Evolutionary conservation across 2,329 filamentous ascomycete species (phyloP), one percentile per base, ranked within the genome.

Genomic region (Cordyceps fumosorosea): DNA sequence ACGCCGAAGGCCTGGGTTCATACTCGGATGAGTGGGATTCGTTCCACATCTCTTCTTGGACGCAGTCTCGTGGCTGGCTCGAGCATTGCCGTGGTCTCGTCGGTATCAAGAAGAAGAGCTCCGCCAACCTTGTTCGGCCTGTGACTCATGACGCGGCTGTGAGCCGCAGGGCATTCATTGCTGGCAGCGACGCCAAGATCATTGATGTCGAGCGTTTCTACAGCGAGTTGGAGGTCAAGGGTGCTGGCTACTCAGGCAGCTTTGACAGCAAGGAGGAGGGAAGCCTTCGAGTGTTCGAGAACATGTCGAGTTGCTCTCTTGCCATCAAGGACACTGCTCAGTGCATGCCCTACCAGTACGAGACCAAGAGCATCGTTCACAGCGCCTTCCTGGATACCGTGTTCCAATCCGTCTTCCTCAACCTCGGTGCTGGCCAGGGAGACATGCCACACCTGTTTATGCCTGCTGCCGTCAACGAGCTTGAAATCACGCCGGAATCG

Each of bases 81-180:
- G 81, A 86, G 66, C 80, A 87, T 67, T 86, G 83, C 68, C 75
- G 78, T 56, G 82, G 82, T n/a, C 72, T 82, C 3, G 74, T 85
- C 11, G 71, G 75, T 6, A 75, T 80, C 24, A 66, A 68, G 20
- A 69, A 69, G 56, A 56, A 60, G 11, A 56, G 42, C 1, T 47
- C 53, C 1, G 50, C 52, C 18, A 72, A 73, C 50, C 18, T 62
- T 7, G 42, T 62, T 16, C 42, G 44, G n/a, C 64, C 69, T 0
- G 67, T 73, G 7, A 62, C 63, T 20, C 52, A 53, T n/a, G 59
- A 61, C 3, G 61, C 56, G 3, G 63, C 65, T 11, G 16, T 63
- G 1, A 34, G n/a, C 14, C 65, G 69, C 5, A 65, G 65, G 12
- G 62, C 58, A 3, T 56, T 62, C 3, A 48, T 63, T 20, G 61